phyloP scores from a whole-genome alignment of 768 basidiomycete genomes.

The Russula lepida region DNA sequence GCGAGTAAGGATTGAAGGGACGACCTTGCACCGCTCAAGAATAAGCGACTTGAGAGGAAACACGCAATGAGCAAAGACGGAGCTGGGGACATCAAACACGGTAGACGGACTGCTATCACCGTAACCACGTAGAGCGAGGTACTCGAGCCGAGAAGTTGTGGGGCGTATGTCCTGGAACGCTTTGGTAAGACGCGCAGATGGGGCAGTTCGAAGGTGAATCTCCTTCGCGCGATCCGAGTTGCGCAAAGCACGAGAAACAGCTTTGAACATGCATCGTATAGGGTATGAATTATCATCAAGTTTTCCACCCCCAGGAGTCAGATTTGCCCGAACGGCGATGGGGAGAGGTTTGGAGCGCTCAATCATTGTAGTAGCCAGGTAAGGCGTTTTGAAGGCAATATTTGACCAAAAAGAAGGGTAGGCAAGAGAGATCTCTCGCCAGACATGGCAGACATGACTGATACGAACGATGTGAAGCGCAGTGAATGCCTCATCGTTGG shows the following conservation, averaged over 20 bases:
- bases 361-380: conserved; percentile 20
- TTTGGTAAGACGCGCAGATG: conserved; percentile 13
- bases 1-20: conserved; percentile 2
- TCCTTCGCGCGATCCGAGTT: conserved; percentile 20
- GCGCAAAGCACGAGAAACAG: conserved; percentile 19
- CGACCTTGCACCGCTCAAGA: conserved; percentile 15
- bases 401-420: conserved; percentile 19
- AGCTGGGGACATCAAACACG: conserved; percentile 14
- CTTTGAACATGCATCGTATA: conserved; percentile 9
- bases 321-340: conserved; percentile 17
- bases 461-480: conserved; percentile 12
- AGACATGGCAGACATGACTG: conserved; percentile 19
- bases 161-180: conserved; percentile 16
- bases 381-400: conserved; percentile 17
- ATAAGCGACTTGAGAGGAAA: conserved; percentile 16
- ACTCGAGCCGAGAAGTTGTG: conserved; percentile 10
- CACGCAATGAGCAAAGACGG: conserved; percentile 3
- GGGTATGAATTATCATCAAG: conserved; percentile 5
- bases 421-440: conserved; percentile 19
- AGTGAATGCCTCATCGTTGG: conserved; percentile 10
- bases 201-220: conserved; percentile 13
- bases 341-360: conserved; percentile 17
- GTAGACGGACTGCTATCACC: conserved; percentile 5
- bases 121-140: conserved; percentile 13
- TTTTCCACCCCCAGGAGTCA: conserved; percentile 7